phyloP scores from a whole-genome alignment of 331 rosid species.

The Malus hybrid region DNA sequence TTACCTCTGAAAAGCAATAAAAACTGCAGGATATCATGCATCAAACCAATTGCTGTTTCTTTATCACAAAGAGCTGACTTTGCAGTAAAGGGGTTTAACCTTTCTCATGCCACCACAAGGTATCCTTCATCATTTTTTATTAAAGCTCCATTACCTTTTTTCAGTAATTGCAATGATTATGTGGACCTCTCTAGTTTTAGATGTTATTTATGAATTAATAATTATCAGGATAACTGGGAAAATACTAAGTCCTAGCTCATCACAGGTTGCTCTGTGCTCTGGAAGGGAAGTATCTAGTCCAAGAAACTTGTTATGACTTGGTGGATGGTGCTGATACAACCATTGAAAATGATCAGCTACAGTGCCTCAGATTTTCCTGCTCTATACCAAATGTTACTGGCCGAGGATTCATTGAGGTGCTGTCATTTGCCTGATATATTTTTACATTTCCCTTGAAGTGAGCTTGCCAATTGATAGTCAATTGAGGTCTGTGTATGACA shows the following conservation, averaged over 20 bases:
- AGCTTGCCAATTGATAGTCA: not conserved
- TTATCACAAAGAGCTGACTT: constrained; percentile 42
- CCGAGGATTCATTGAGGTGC: constrained; percentile 86
- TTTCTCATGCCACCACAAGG: constrained; percentile 60
- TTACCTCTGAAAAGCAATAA: constrained; percentile 43
- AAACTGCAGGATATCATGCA: constrained; percentile 47
- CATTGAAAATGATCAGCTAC: constrained; percentile 39
- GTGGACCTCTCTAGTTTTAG: not conserved
- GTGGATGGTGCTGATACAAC: constrained; percentile 36
- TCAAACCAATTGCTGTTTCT: constrained; percentile 85
- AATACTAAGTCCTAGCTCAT: constrained; percentile 1
- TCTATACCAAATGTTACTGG: constrained; percentile 49
- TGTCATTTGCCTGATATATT: not conserved
- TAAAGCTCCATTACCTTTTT: not conserved
- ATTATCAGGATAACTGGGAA: not conserved
- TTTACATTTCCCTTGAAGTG: not conserved
- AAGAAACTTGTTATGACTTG: constrained; percentile 45
- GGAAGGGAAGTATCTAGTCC: constrained; percentile 80
- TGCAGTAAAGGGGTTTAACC: constrained; percentile 64
- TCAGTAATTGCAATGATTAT: not conserved
- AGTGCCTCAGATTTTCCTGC: constrained; percentile 61
- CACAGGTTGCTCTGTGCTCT: constrained; percentile 80
- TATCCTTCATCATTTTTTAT: constrained; percentile 11
- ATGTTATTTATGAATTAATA: not conserved
- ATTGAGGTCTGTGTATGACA: not conserved